Evolutionary conservation across 2,329 filamentous ascomycete genomes (phyloP).

Genomic region (Ophiostoma angusticollis): DNA sequence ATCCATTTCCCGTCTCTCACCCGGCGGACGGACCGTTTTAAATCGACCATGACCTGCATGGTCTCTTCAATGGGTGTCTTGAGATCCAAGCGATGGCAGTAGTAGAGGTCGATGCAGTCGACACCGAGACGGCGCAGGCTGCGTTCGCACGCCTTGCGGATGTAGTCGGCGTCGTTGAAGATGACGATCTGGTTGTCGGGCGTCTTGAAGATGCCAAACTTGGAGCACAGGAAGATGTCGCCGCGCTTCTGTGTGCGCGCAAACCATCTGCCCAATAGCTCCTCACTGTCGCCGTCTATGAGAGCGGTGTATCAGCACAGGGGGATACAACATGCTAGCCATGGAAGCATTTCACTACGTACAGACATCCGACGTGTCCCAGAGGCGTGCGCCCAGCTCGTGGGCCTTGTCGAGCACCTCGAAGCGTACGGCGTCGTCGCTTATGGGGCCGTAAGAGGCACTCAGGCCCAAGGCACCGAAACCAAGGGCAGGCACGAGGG

Average conservation of each 20-base stretch:
- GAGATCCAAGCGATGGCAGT: slow-evolving; percentile 9
- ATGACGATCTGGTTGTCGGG: slow-evolving; percentile 7
- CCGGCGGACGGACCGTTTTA: slow-evolving; percentile 8
- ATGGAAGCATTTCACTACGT: not conserved
- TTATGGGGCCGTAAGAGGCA: slow-evolving; percentile 10
- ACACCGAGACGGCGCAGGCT: slow-evolving; percentile 32
- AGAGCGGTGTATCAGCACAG: too few relatives aligned
- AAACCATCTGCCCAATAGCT: slow-evolving; percentile 6
- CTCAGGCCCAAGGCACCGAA: slow-evolving; percentile 30
- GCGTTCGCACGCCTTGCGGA: slow-evolving; percentile 21
- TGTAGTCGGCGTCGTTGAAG: slow-evolving; percentile 20
- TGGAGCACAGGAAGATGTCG: slow-evolving; percentile 6
- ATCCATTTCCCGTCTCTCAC: too few relatives aligned
- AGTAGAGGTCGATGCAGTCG: slow-evolving; percentile 37
- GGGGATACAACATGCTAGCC: too few relatives aligned
- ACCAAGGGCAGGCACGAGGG: slow-evolving; percentile 29
- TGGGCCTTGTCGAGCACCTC: slow-evolving; percentile 28
- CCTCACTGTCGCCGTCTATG: slow-evolving; percentile 4
- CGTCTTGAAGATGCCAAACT: slow-evolving; percentile 15
- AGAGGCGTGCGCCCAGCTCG: slow-evolving; percentile 27
- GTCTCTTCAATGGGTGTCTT: slow-evolving; percentile 11
- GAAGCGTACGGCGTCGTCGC: slow-evolving; percentile 24
- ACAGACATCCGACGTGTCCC: slow-evolving; percentile 29
- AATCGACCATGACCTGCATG: slow-evolving; percentile 6
- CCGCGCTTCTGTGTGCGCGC: not conserved